A percentile compares a stretch with the other conserved stretches of the same genome.
These are phyloP conservation scores for Malus fusca DNA, from an alignment of 306 rosid species.

Conservation along the genomic window DNA sequence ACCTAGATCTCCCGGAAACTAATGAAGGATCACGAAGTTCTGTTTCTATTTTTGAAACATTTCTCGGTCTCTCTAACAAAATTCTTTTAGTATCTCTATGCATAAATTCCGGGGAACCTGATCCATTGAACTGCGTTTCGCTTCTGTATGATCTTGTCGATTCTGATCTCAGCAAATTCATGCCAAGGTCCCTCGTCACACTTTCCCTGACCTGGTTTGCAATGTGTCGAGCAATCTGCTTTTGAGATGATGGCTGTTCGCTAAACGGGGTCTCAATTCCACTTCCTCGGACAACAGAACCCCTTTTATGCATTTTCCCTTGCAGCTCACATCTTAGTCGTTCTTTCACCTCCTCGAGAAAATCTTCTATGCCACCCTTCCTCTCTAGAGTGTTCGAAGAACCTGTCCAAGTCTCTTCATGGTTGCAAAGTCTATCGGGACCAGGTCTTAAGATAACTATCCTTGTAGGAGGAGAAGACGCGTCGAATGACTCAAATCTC, in stretches of 20 bases:
- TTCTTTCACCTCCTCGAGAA: constrained; percentile 90
- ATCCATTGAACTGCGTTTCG: constrained; percentile 49
- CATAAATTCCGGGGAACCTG: constrained; percentile 54
- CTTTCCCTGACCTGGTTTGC: constrained; percentile 74
- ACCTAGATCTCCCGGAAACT: constrained; percentile 32
- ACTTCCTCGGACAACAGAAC: constrained; percentile 62
- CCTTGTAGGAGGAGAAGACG: constrained; percentile 48
- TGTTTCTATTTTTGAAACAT: constrained; percentile 42
- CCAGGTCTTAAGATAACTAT: constrained; percentile 93
- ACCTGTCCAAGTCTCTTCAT: constrained; percentile 53
- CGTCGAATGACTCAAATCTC: constrained; percentile 34
- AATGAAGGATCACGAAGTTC: constrained; percentile 25
- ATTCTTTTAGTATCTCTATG: constrained; percentile 64
- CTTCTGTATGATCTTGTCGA: constrained; percentile 67
- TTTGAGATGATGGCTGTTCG: constrained; percentile 70
- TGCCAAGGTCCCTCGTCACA: constrained; percentile 55
- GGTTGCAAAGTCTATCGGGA: constrained; percentile 52
- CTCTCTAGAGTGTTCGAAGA: constrained; percentile 50
- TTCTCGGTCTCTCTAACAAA: constrained; percentile 59
- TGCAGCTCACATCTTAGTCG: constrained; percentile 69
- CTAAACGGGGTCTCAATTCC: constrained; percentile 72
- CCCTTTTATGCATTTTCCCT: constrained; percentile 52
- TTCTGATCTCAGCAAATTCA: constrained; percentile 50
- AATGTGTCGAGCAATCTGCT: constrained; percentile 61
- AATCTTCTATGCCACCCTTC: constrained; percentile 73